phyloP scores from a whole-genome alignment of 805 yeast species.

The Lachancea nothofagi region DNA sequence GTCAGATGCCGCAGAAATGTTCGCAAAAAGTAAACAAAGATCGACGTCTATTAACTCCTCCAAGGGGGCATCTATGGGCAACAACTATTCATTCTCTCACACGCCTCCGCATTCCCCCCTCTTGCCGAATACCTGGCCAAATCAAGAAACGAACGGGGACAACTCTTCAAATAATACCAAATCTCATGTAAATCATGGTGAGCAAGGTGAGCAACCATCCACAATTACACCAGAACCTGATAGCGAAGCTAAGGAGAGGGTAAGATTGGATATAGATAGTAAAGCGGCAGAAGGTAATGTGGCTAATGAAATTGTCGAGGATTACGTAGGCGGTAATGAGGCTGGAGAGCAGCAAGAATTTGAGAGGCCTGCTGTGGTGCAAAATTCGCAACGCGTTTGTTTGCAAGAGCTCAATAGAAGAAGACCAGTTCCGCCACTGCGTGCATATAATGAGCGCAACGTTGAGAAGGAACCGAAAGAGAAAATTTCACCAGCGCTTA shows the following conservation, averaged over 20 bases:
- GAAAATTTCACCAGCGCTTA: neutral
- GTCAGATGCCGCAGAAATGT: constrained; percentile 25
- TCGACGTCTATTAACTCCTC: constrained; percentile 17
- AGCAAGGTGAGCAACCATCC: neutral
- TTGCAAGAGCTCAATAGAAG: constrained; percentile 8
- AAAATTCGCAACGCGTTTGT: neutral
- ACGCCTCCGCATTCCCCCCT: constrained; percentile 3
- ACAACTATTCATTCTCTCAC: neutral
- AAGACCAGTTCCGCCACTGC: constrained; percentile 10
- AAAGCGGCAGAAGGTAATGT: neutral
- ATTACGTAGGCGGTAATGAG: too few relatives aligned
- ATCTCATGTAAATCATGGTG: neutral
- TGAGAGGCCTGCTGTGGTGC: neutral
- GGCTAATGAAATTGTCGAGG: too few relatives aligned
- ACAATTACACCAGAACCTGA: neutral
- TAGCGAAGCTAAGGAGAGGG: neutral
- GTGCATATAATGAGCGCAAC: too few relatives aligned
- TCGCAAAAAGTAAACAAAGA: constrained; percentile 23
- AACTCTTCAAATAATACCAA: neutral
- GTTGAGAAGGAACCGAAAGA: too few relatives aligned
- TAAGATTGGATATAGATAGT: neutral
- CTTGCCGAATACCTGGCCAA: neutral
- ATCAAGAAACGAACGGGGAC: neutral
- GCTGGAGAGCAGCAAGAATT: too few relatives aligned
- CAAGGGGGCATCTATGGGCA: constrained; percentile 3